These are phyloP conservation scores for Fusarium palustre DNA, from an alignment of 2,329 filamentous ascomycete species.

Conservation along the genomic window DNA sequence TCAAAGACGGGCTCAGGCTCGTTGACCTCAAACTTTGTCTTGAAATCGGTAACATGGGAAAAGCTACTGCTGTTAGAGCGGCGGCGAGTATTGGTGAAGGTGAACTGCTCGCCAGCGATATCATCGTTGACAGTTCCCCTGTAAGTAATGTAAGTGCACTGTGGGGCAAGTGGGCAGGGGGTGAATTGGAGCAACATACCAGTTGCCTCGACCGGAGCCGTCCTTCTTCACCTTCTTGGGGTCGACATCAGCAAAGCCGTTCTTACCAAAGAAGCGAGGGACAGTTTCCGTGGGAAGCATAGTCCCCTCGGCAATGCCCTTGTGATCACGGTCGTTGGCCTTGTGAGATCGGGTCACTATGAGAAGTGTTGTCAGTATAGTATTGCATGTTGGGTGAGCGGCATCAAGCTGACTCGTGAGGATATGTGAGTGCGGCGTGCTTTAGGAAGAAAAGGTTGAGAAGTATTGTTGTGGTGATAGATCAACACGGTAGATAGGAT, in stretches of 20 bases:
- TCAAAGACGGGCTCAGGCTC: constrained; percentile 94
- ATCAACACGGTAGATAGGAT: constrained; percentile 17
- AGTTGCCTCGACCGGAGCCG: constrained; percentile 91
- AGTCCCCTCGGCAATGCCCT: constrained; percentile 79
- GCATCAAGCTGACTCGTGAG: constrained; percentile 38
- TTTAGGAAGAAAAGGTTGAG: neutral
- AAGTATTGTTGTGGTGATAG: constrained; percentile 13
- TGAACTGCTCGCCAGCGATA: constrained; percentile 84
- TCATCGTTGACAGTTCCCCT: constrained; percentile 91
- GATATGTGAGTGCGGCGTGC: constrained; percentile 2
- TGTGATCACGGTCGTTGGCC: constrained; percentile 92
- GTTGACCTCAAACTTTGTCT: constrained; percentile 95
- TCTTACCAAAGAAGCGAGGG: constrained; percentile 93
- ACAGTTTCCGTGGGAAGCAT: constrained; percentile 77
- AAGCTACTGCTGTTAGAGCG: constrained; percentile 90
- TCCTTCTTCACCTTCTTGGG: constrained; percentile 98
- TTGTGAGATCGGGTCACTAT: constrained; percentile 98
- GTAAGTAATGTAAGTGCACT: constrained; percentile 33
- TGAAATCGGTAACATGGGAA: constrained; percentile 80
- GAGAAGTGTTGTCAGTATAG: constrained; percentile 24
- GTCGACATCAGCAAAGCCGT: constrained; percentile 81
- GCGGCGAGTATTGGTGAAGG: constrained; percentile 85
- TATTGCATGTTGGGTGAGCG: neutral
- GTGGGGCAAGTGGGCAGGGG: neutral
- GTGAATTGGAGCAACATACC: constrained; percentile 67